Evolutionary conservation across 106 monocot genomes (phyloP).

Genomic region (Vanilla planifolia): DNA sequence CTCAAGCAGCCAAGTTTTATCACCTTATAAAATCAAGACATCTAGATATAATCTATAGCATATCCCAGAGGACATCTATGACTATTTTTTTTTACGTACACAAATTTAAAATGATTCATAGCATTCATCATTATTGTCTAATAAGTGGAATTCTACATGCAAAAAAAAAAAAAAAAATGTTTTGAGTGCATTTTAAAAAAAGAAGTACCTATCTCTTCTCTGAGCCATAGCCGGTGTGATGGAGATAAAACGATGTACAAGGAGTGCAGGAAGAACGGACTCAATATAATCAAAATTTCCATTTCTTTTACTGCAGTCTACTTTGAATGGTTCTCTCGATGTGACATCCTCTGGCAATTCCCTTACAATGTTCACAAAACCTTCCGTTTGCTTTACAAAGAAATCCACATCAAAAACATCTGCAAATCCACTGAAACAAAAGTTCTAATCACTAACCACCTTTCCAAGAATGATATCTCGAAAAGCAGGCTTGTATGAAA

Average conservation of each 20-base stretch:
- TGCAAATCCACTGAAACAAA: conserved; percentile 76
- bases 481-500: background rate
- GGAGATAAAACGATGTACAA: conserved; percentile 60
- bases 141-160: too few relatives aligned
- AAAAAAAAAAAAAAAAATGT: too few relatives aligned
- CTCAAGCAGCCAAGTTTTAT: too few relatives aligned
- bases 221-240: conserved; percentile 77
- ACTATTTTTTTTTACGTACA: too few relatives aligned
- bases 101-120: too few relatives aligned
- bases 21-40: too few relatives aligned
- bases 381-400: conserved; percentile 49
- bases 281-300: conserved; percentile 72
- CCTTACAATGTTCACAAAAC: conserved; percentile 44
- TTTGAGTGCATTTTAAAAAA: too few relatives aligned
- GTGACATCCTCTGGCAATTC: conserved; percentile 53
- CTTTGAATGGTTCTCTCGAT: conserved; percentile 39
- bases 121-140: too few relatives aligned
- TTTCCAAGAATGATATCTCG: background rate
- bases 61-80: too few relatives aligned
- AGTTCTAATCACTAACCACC: too few relatives aligned
- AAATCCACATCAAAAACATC: conserved; percentile 77
- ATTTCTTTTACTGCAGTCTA: conserved; percentile 80
- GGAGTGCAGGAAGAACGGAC: conserved; percentile 40
- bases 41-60: too few relatives aligned
- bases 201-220: conserved; percentile 88